These are phyloP conservation scores for Crassisporium funariophilum DNA, from an alignment of 768 basidiomycete genomes.

Conservation along the genomic window DNA sequence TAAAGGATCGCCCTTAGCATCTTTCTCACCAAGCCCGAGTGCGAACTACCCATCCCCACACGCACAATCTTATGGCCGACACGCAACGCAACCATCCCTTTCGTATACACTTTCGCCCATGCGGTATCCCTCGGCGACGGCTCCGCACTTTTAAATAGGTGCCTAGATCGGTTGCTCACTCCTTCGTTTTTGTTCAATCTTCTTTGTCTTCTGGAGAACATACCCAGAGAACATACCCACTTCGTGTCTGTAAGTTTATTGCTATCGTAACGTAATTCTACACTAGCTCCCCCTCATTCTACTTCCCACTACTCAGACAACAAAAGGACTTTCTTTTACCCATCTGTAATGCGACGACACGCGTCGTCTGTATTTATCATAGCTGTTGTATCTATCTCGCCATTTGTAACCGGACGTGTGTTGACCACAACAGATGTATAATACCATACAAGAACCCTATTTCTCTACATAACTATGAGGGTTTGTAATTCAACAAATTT, in stretches of 20 bases:
- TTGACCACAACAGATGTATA: not conserved
- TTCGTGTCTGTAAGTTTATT: slow-evolving; percentile 29
- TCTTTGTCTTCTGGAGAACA: slow-evolving; percentile 22
- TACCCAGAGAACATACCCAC: slow-evolving; percentile 20
- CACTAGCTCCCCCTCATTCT: slow-evolving; percentile 17
- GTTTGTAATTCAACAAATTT: slow-evolving; percentile 49
- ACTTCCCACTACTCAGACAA: slow-evolving; percentile 13
- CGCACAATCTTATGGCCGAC: slow-evolving; percentile 28
- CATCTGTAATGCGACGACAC: slow-evolving; percentile 18
- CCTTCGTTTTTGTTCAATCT: slow-evolving; percentile 12
- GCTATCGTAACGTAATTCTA: slow-evolving; percentile 26
- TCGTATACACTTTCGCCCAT: slow-evolving; percentile 46
- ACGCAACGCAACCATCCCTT: slow-evolving; percentile 40
- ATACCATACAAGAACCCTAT: slow-evolving; percentile 1
- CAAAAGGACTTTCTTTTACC: slow-evolving; percentile 19
- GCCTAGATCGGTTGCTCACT: slow-evolving; percentile 10
- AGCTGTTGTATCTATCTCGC: slow-evolving; percentile 4
- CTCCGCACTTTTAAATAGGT: slow-evolving; percentile 25
- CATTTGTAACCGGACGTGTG: no score
- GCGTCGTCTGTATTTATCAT: slow-evolving; percentile 27
- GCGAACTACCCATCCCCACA: slow-evolving; percentile 19
- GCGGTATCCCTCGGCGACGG: slow-evolving; percentile 26
- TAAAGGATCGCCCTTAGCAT: slow-evolving; percentile 23
- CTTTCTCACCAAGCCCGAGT: slow-evolving; percentile 25
- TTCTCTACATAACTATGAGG: slow-evolving; percentile 17